Conservation (phyloP, 2,329 filamentous ascomycete species). For the Escovopsis sp. region DNA sequence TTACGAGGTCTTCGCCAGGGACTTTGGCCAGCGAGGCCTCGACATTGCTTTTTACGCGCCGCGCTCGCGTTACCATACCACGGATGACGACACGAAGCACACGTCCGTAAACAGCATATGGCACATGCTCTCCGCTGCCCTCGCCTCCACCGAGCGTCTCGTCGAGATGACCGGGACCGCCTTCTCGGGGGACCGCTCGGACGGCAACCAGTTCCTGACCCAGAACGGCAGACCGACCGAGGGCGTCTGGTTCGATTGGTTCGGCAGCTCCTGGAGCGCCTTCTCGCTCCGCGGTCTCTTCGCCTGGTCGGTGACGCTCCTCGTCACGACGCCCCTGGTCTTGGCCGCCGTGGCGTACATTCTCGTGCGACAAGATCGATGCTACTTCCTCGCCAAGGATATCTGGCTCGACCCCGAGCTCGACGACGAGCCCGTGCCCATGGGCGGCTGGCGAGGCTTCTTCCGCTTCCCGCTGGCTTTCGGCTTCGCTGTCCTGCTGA, state of each 20-base stretch:
- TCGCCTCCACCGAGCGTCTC: slow-evolving; percentile 58
- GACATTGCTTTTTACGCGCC: slow-evolving; percentile 88
- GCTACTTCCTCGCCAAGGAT: slow-evolving; percentile 67
- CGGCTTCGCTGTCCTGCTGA: slow-evolving; percentile 48
- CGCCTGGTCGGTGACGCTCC: slow-evolving; percentile 68
- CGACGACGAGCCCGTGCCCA: slow-evolving; percentile 41
- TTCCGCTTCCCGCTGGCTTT: slow-evolving; percentile 72
- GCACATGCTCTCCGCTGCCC: slow-evolving; percentile 84
- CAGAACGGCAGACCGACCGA: slow-evolving; percentile 49
- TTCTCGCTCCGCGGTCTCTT: slow-evolving; percentile 74
- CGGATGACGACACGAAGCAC: slow-evolving; percentile 72
- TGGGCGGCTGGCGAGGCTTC: slow-evolving; percentile 69
- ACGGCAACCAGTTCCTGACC: slow-evolving; percentile 42
- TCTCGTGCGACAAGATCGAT: slow-evolving; percentile 59
- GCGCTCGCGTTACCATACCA: slow-evolving; percentile 75
- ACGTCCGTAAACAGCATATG: slow-evolving; percentile 58
- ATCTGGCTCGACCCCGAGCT: slow-evolving; percentile 40
- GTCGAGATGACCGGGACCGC: slow-evolving; percentile 50
- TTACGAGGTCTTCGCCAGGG: slow-evolving; percentile 66
- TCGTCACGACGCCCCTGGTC: slow-evolving; percentile 63
- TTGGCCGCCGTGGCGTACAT: slow-evolving; percentile 54
- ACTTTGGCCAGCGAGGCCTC: slow-evolving; percentile 69
- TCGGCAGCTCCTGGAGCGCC: slow-evolving; percentile 63
- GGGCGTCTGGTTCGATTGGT: slow-evolving; percentile 89
- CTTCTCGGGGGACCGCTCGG: slow-evolving; percentile 46